phyloP scores from a whole-genome alignment of 2,329 filamentous ascomycete species.

The Penicillium crustosum region DNA sequence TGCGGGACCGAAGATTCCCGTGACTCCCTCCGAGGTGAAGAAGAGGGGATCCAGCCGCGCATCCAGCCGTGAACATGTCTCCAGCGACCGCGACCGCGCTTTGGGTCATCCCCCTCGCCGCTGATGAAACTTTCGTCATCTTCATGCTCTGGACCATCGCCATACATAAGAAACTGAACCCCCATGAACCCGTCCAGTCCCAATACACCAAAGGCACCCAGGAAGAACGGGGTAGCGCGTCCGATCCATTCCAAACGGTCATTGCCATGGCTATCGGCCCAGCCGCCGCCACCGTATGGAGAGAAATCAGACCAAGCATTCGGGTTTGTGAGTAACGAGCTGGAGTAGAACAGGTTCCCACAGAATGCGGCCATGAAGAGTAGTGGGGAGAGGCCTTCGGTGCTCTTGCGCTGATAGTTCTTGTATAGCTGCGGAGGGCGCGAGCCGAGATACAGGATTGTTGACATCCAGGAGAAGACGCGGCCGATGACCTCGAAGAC shows the following conservation, averaged over 20 bases:
- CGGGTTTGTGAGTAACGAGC: constrained; percentile 62
- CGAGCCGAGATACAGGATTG: constrained; percentile 58
- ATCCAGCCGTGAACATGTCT: constrained; percentile 62
- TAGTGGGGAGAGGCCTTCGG: constrained; percentile 61
- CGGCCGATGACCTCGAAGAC: constrained; percentile 49
- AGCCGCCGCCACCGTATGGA: constrained; percentile 59
- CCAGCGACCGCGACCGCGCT: constrained; percentile 51
- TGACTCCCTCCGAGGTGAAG: constrained; percentile 37
- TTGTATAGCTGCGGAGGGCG: constrained; percentile 66
- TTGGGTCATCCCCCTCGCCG: constrained; percentile 43
- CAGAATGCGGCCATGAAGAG: constrained; percentile 67
- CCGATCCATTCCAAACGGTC: constrained; percentile 57
- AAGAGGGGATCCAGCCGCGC: constrained; percentile 63
- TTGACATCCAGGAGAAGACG: constrained; percentile 58
- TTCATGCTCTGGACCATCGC: constrained; percentile 41
- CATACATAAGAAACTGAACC: constrained; percentile 62
- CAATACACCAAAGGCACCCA: constrained; percentile 65
- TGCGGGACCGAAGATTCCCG: constrained; percentile 8
- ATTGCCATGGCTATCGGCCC: constrained; percentile 59
- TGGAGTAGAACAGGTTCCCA: constrained; percentile 67
- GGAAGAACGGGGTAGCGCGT: constrained; percentile 62
- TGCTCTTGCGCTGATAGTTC: constrained; percentile 63
- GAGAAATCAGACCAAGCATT: constrained; percentile 60
- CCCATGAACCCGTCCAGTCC: constrained; percentile 62
- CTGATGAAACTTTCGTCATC: constrained; percentile 14